Evolutionary conservation across 208 protist species (phyloP), one percentile per base, ranked within the genome.

Genomic region (Trypanosoma brucei): DNA sequence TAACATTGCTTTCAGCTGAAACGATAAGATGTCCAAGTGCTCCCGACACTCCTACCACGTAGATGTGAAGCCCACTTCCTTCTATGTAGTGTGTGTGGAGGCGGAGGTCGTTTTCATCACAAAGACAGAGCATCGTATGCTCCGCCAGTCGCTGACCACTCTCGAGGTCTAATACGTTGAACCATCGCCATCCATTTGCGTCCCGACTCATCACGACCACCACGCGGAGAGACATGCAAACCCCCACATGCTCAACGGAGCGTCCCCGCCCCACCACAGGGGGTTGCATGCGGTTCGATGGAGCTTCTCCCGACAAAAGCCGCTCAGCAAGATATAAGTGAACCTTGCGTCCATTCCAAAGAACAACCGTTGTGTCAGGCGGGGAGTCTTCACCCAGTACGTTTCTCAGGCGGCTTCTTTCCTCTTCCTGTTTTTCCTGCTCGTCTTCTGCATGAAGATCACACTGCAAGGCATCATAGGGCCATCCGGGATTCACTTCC

Each of bases 111-210:
- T 89, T 75, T 58, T 93, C 83, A 14, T 78, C 72, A 1, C 61
- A 70, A 78, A 91, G 91, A 64, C 88, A 79, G 33, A 91, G 70
- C 36, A 86, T 87, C 11, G 78, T 78, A 59, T 77, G 75, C 11
- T 79, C 65, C 56, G 76, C 64, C 77, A 87, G 86, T 49, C 81
- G 75, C 60, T 79, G 65, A 30, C 76, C 81, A 1, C 75, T 83
- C 34, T 78, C 59, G 55, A 77, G 79, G 67, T 93, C 75, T n/a
- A 93, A 56, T 45, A 91, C 69, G 63, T 81, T 88, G n/a, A 93
- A 50, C 81, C 84, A 89, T 13, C 87, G 78, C 84, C 87, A 93
- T 35, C 79, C 76, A 59, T 93, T 91, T 33, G 75, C 77, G 50
- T 93, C 87, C 39, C 76, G 65, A 40, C 78, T 91, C 36, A 93